Evolutionary conservation across 2,329 filamentous ascomycete genomes (phyloP), one percentile per base, ranked within the genome.

Genomic region (Xylariaceae sp.): DNA sequence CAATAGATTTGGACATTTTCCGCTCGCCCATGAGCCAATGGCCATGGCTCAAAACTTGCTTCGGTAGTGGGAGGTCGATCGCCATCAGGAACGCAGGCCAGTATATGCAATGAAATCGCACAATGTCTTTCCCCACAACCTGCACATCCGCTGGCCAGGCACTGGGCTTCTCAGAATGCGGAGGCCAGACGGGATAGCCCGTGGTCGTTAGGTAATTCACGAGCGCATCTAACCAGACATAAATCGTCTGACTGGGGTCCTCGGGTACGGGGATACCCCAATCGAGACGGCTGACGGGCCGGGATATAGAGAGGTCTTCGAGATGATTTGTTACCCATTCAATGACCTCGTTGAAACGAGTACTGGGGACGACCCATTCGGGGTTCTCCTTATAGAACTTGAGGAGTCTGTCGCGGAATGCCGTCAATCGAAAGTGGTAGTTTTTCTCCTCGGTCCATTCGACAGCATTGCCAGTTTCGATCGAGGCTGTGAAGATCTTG

Each of bases 61-160:
- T 87, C 1, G 94, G 90, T 1, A 89, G 75, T 1, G 90, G 87
- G 5, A 97, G 77, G 47, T 86, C 85, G 13, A 97, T 76, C 1
- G 94, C 93, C 80, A 99, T 87, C 14, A 99, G 83, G 61, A 99
- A 88, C 3, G 94, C 94, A 0, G 94, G 94, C 94, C 95, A 99
- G 76, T 99, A 99, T 44, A 99, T 86, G 70, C 90, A 93, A 69
- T 99, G 95, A 71, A 99, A 99, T 16, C 91, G 87, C 51, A 96
- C 78, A 59, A 99, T 99, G 69, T 99, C 94, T 71, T 99, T 99
- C 45, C 94, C 94, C 50, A 99, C 87, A 22, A 99, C 84, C 42
- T 99, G 94, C 16, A 94, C 80, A 68, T 99, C 86, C 9, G 90
- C 90, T 5, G 94, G 94, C 93, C 94, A 99, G 19, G 89, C 84